Evolutionary conservation across 1,284 basidiomycete genomes (phyloP), one percentile per base, ranked within the genome.

Genomic region (Puccinia novopanici): DNA sequence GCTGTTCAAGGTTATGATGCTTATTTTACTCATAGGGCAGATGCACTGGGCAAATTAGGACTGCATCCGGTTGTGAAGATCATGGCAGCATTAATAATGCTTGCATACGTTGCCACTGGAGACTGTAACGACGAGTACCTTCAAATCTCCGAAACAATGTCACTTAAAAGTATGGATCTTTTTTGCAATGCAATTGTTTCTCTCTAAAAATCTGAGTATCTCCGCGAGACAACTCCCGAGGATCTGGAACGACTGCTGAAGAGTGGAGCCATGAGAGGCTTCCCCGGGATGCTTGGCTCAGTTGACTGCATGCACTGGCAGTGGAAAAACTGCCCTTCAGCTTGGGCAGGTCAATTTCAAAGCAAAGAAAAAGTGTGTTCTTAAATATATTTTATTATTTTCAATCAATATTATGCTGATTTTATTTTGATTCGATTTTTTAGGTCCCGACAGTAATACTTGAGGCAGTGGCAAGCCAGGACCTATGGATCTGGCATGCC

Each of bases 141-240:
- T 24, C 72, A 54, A 24, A 8, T 72, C 3, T 45, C 68, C 48
- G 48, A 73, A 34, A 54, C 48, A 4, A 54, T 48, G 1, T 52
- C 30, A 17, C 52, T 73, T 27, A 12, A 48, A 24, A 19, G 57
- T 40, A 42, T 75, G 22, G 22, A 75, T n/a, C 13, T 17, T 4
- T 75, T 75, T 48, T 75, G 55, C n/a, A 57, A 75, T 27, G 40
- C n/a, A 12, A 48, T 75, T n/a, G 40, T 63, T n/a, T 12, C 54
- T 19, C n/a, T 63, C 4, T 75, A 61, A 24, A 24, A 45, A 45
- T 19, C n/a, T 1, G 27, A 59, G 45, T 63, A 75, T 40, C 73
- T 75, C 6, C 17, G 71, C 1, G 3, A 54, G 17, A 50, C 54
- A 17, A 55, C 6, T 19, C n/a, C 19, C 15, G 17, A 73, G 0